phyloP scores from a whole-genome alignment of 805 yeast species.

The Yarrowia sp. region DNA sequence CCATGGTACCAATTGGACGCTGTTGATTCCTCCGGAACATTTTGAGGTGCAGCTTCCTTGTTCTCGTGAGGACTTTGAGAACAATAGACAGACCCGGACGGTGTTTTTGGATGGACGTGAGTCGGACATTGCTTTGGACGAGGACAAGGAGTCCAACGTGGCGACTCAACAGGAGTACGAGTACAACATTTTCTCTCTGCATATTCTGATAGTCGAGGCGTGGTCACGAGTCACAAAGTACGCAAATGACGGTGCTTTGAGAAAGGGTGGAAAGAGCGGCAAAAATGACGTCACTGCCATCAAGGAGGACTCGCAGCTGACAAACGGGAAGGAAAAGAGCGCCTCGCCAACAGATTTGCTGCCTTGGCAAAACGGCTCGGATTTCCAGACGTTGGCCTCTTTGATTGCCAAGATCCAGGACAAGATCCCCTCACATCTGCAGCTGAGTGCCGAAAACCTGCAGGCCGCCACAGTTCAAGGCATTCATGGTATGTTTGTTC shows the following conservation, averaged over 20 bases:
- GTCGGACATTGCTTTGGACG: slow-evolving; percentile 19
- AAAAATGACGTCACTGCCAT: slow-evolving; percentile 33
- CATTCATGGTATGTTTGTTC: slow-evolving; percentile 36
- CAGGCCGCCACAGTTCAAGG: slow-evolving; percentile 1
- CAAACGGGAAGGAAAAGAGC: neutral
- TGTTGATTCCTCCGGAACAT: slow-evolving; percentile 33
- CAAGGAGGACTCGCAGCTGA: neutral
- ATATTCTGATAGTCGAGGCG: slow-evolving; percentile 23
- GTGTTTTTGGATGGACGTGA: slow-evolving; percentile 20
- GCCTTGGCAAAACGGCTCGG: slow-evolving; percentile 33
- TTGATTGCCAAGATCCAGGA: slow-evolving; percentile 9
- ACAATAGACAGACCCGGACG: slow-evolving; percentile 23
- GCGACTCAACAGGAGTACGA: slow-evolving; percentile 27
- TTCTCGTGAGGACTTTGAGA: slow-evolving; percentile 34
- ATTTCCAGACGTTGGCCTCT: slow-evolving; percentile 26
- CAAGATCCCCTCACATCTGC: slow-evolving; percentile 25
- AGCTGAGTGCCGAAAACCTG: slow-evolving; percentile 3
- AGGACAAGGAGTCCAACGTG: slow-evolving; percentile 23
- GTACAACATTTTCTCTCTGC: slow-evolving; percentile 26
- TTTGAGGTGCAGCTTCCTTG: slow-evolving; percentile 37
- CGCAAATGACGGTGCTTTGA: slow-evolving; percentile 27
- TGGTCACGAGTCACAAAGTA: slow-evolving; percentile 34
- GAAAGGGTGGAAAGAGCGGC: slow-evolving; percentile 37
- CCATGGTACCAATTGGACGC: slow-evolving; percentile 39
- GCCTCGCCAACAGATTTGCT: neutral